A percentile compares a stretch with the other conserved stretches of the same genome.
Conservation (phyloP, 2,329 filamentous ascomycete species). For the Arthrobotrys conoides region DNA sequence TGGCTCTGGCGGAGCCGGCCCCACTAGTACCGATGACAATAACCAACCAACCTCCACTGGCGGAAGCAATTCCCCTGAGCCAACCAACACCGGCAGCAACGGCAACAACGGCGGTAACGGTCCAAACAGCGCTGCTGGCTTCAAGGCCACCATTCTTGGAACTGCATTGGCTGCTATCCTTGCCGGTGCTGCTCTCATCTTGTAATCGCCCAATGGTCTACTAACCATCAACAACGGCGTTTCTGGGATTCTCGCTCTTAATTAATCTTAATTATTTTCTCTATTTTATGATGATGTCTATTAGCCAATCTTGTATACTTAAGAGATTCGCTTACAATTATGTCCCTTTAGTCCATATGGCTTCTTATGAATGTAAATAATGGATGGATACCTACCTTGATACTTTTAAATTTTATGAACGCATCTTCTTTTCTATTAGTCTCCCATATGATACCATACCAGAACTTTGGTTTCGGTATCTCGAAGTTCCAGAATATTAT, state of each 20-base stretch:
- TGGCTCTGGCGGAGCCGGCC: neutral
- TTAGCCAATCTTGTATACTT: slow-evolving; percentile 36
- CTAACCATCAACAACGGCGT: slow-evolving; percentile 3
- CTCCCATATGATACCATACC: too few relatives aligned
- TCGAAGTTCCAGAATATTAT: too few relatives aligned
- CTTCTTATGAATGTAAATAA: slow-evolving; percentile 29
- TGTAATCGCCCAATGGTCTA: slow-evolving; percentile 34
- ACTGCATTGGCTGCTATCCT: slow-evolving; percentile 37
- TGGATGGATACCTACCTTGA: neutral
- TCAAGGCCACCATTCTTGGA: slow-evolving; percentile 37
- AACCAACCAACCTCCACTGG: neutral
- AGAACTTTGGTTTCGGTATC: too few relatives aligned
- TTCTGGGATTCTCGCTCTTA: slow-evolving; percentile 4
- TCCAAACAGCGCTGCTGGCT: slow-evolving; percentile 29
- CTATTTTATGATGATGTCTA: slow-evolving; percentile 16
- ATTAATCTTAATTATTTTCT: neutral
- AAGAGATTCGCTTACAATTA: slow-evolving; percentile 28
- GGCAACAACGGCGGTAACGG: neutral
- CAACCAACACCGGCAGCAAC: slow-evolving; percentile 2
- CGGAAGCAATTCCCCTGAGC: neutral
- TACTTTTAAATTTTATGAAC: too few relatives aligned
- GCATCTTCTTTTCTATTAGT: too few relatives aligned
- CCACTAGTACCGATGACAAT: neutral
- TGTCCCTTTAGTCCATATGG: slow-evolving; percentile 13
- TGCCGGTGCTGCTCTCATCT: slow-evolving; percentile 35